Conservation (phyloP, 495 filamentous ascomycete species). For the Hypoxylon lienhwacheense region DNA sequence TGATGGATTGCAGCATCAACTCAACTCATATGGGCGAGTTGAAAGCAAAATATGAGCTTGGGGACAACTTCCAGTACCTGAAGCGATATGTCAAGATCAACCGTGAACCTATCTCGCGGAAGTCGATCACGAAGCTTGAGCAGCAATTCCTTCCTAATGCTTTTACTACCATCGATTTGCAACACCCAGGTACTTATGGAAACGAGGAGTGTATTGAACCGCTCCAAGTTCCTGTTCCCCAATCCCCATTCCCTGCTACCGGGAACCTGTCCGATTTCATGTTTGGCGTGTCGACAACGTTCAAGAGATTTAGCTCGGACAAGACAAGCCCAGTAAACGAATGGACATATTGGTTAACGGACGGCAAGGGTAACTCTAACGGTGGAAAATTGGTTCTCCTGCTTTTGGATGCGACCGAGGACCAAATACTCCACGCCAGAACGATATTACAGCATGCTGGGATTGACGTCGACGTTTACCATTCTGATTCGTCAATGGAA, state of each 20-base stretch:
- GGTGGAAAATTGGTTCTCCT: conserved; percentile 52
- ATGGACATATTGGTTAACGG: conserved; percentile 54
- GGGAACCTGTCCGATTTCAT: conserved; percentile 53
- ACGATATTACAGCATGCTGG: conserved; percentile 51
- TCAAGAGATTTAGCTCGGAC: conserved; percentile 47
- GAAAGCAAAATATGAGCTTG: conserved; percentile 49
- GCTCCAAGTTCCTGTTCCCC: conserved; percentile 49
- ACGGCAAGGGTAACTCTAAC: conserved; percentile 52
- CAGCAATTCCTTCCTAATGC: conserved; percentile 48
- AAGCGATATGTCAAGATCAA: conserved; percentile 54
- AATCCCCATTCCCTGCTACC: conserved; percentile 49
- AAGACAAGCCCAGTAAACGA: conserved; percentile 50
- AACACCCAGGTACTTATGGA: conserved; percentile 44
- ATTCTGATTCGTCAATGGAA: conserved; percentile 60
- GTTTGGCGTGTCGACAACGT: conserved; percentile 54
- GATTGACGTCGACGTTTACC: conserved; percentile 65
- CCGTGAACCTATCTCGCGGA: conserved; percentile 47
- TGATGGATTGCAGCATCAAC: conserved; percentile 52
- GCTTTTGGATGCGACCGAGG: conserved; percentile 47
- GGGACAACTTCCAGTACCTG: conserved; percentile 53
- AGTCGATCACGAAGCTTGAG: conserved; percentile 50
- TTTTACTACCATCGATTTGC: conserved; percentile 49
- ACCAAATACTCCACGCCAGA: conserved; percentile 46
- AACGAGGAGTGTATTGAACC: conserved; percentile 49
- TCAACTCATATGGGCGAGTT: conserved; percentile 44